Base-by-base conservation (phyloP, 2,329 filamentous ascomycete species). In the Neonectria neomacrospora region DNA sequence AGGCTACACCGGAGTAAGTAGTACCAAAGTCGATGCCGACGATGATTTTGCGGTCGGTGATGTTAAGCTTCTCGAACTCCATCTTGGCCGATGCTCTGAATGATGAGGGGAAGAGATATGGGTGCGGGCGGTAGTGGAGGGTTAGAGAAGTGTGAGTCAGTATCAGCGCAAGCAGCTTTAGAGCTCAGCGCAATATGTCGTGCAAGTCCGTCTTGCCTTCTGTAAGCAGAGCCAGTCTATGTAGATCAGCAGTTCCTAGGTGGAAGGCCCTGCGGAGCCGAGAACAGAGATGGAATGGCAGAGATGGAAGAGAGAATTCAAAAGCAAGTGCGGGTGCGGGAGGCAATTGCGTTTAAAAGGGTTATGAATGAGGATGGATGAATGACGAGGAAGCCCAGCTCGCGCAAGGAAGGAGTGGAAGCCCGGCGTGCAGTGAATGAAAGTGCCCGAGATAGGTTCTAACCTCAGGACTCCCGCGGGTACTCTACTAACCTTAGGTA, bases 21-120 rank as follows among this genome's bases (percentile, higher is more conserved):
- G 84, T 86, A 11, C 84, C 84, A 62, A 86, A 86, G 67, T 86
- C 84, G 60, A 86, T 81, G 22, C 81, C 82, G 55, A 85, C 77
- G 34, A 85, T 80, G 69, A 85, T 78, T 67, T 78, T 81, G 57
- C 78, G 77, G 23, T 78, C 76, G 26, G 66, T 70, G 28, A 73
- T 74, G 44, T 71, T 71, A 52, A 79, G 71, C 54, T 73, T 75
- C 39, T 79, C 76, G 37, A 79, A 78, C 16, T 80, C 77, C 78
- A 80, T 79, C 4, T 7, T 56, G 34, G n/a, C 16, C 41, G 52
- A 18, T 23, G n/a, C 12, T 44, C 5, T 16, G 20, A 20, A 28
- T 22, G 3, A 22, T 34, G 42, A 12, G 18, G 50, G 22, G 9
- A 18, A 51, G 22, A 11, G 12, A 54, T 14, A 7, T 37, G 16